A percentile compares a stretch with the other conserved stretches of the same genome.
These are phyloP conservation scores for Ephemerocybe angulata DNA, from an alignment of 768 basidiomycete species.

Conservation along the genomic window DNA sequence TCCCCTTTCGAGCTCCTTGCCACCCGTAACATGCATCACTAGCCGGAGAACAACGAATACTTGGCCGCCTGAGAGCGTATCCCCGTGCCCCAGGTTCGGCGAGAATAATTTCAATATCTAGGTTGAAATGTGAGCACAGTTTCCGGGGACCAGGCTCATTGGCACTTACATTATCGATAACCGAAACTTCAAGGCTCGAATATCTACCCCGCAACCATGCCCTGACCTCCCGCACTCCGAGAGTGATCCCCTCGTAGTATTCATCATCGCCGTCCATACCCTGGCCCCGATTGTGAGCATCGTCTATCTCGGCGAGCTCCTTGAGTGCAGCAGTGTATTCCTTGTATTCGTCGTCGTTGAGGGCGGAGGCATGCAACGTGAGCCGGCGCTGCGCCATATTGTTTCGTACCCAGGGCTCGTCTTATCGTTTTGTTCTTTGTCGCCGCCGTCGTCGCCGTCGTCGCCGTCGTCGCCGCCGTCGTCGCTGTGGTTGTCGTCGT, in stretches of 20 bases:
- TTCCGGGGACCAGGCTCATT: not conserved
- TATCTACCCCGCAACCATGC: conserved; percentile 78
- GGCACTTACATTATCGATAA: conserved; percentile 62
- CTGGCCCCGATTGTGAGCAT: conserved; percentile 10
- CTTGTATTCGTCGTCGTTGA: conserved; percentile 68
- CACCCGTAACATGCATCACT: conserved; percentile 56
- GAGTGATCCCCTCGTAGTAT: conserved; percentile 49
- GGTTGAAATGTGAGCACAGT: not conserved
- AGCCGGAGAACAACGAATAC: conserved; percentile 75
- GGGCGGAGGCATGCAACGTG: conserved; percentile 68
- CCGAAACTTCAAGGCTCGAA: conserved; percentile 43
- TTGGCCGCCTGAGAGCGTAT: conserved; percentile 61
- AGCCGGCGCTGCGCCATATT: conserved; percentile 55
- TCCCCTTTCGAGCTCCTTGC: conserved; percentile 57
- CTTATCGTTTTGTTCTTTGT: no score
- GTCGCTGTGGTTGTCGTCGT: no score
- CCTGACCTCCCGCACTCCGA: conserved; percentile 64
- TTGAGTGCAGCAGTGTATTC: conserved; percentile 60
- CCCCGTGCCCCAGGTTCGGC: conserved; percentile 48
- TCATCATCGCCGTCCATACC: conserved; percentile 34
- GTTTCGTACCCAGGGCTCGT: no score
- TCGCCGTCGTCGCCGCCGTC: no score
- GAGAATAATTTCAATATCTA: conserved; percentile 68
- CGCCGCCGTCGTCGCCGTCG: no score
- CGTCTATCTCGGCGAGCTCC: conserved; percentile 43